Evolutionary conservation across 345 rosid genomes (phyloP).

Genomic region (Carallia brachiata): DNA sequence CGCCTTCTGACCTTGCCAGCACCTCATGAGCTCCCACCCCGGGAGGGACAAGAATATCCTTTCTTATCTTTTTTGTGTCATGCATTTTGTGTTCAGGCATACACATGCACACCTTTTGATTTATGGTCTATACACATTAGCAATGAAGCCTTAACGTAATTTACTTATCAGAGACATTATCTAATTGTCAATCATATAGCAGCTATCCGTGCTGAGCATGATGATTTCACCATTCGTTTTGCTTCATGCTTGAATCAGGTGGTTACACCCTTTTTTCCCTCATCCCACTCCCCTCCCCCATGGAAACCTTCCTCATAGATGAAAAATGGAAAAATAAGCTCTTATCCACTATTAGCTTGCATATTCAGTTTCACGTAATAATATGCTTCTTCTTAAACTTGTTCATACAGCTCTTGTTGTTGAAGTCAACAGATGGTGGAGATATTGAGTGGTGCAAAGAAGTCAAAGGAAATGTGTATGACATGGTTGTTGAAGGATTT

Average conservation of each 20-base stretch:
- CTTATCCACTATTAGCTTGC: no score
- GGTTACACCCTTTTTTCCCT: slow-evolving; percentile 5
- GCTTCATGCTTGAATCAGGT: slow-evolving; percentile 94
- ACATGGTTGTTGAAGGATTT: slow-evolving; percentile 98
- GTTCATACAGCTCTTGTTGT: slow-evolving; percentile 60
- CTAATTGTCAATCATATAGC: slow-evolving; percentile 81
- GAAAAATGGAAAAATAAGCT: no score
- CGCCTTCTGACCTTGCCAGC: slow-evolving; percentile 94
- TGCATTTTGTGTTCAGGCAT: background rate
- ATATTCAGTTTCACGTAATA: slow-evolving; percentile 6
- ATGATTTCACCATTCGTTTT: slow-evolving; percentile 92
- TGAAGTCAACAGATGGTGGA: slow-evolving; percentile 85
- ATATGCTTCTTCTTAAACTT: slow-evolving; percentile 18
- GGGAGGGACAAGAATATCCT: slow-evolving; percentile 99
- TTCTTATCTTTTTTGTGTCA: background rate
- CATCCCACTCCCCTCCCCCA: background rate
- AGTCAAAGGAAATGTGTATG: slow-evolving; percentile 92
- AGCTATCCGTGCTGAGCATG: slow-evolving; percentile 93
- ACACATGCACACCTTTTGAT: no score
- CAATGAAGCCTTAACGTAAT: slow-evolving; percentile 58
- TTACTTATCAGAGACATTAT: slow-evolving; percentile 95
- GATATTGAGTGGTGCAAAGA: slow-evolving; percentile 93
- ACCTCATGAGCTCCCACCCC: slow-evolving; percentile 87
- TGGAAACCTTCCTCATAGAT: background rate
- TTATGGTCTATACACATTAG: slow-evolving; percentile 13